Base-by-base conservation (phyloP, 2,329 filamentous ascomycete species). In the Penicillium thymicola region DNA sequence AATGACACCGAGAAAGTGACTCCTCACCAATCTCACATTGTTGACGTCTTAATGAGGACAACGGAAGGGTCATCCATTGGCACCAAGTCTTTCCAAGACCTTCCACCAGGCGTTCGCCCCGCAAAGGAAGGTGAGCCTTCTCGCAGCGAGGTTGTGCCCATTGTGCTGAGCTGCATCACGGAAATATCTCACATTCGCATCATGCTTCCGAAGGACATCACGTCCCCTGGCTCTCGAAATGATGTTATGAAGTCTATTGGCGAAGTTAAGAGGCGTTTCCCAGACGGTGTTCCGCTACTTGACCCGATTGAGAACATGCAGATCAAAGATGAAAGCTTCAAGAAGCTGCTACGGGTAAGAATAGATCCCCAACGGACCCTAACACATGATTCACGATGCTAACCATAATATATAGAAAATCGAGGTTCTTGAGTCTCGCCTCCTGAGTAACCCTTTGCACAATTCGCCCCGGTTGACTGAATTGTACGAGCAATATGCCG, bases 271-370 rank as follows among this genome's bases (percentile, higher is more conserved):
- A 86, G 86, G 64, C 87, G 94, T 27, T 97, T 99, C 77, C 92
- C 92, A 0, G 94, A 99, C 69, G 94, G 94, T 3, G 79, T 99
- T 55, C 89, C 94, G 3, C 81, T 92, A 7, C 78, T 99, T 18
- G 94, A 99, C 68, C 94, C 94, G 0, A 88, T 99, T 38, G 92
- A 97, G 73, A 92, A 97, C 70, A 97, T 99, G 94, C 84, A 86
- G 28, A 97, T 99, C 67, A 88, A 82, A 4, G 94, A 97, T 67
- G 92, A 96, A 1, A 87, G 86, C 0, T 97, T 99, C 79, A 97
- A 95, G 80, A 91, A 92, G 72, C 84, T 97, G 4, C 83, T 97
- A 13, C 77, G 85, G 66, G 82, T 83, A 76, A 66, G 79, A 68
- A 16, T 6, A 14, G 5, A 37, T 48, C n/a, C 3, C 28, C n/a